phyloP scores from a whole-genome alignment of 1,139 yeast species.

The Hyphopichia khmerensis region DNA sequence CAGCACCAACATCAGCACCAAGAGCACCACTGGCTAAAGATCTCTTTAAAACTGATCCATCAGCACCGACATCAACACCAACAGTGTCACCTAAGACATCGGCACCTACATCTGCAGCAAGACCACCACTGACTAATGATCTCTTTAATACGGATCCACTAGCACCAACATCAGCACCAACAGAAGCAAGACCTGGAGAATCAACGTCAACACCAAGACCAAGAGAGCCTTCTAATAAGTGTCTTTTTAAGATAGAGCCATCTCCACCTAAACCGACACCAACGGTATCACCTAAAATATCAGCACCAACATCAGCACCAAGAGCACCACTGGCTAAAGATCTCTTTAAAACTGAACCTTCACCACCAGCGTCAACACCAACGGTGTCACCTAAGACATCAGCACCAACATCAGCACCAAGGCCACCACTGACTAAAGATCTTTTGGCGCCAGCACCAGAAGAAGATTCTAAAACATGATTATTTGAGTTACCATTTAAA shows the following conservation, averaged over 20 bases:
- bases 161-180: slow-evolving; percentile 7
- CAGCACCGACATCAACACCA: slow-evolving; percentile 1
- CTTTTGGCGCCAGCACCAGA: slow-evolving; percentile 11
- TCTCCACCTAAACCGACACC: slow-evolving; percentile 2
- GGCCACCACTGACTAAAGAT: slow-evolving; percentile 12
- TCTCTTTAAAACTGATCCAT: slow-evolving; percentile 4
- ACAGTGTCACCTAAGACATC: slow-evolving; percentile 4
- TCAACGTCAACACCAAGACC: slow-evolving; percentile 1
- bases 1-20: background rate
- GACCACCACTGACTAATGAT: slow-evolving; percentile 10
- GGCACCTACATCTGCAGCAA: slow-evolving; percentile 13
- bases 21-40: slow-evolving; percentile 1
- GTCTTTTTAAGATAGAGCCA: slow-evolving; percentile 3
- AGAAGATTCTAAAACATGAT: slow-evolving; percentile 12
- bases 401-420: slow-evolving; percentile 12
- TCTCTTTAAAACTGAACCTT: slow-evolving; percentile 11
- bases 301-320: slow-evolving; percentile 12
- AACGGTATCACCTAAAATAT: slow-evolving; percentile 6
- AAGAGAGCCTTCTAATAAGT: slow-evolving; percentile 3
- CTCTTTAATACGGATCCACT: slow-evolving; percentile 6
- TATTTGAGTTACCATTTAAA: slow-evolving; percentile 11
- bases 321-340: slow-evolving; percentile 12
- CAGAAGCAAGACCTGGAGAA: background rate
- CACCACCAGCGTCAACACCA: slow-evolving; percentile 8
- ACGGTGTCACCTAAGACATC: slow-evolving; percentile 5